Evolutionary conservation across 768 basidiomycete genomes (phyloP).

Genomic region (Russula brevipes): DNA sequence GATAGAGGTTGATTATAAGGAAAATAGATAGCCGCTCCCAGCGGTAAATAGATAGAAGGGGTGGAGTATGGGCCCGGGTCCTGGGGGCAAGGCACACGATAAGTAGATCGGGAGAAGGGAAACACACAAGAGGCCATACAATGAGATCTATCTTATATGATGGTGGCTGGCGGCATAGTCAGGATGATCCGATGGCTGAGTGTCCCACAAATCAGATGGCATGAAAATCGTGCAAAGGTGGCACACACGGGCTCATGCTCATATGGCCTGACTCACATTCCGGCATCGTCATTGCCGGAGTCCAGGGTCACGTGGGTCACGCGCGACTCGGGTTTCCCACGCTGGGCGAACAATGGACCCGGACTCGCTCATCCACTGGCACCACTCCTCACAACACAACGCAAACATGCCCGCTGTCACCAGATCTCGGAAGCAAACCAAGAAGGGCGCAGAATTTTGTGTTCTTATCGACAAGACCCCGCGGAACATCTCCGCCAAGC

Average conservation of each 20-base stretch:
- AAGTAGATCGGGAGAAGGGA: not conserved
- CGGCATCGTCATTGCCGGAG: not conserved
- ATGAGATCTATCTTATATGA: constrained; percentile 4
- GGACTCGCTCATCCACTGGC: too few relatives aligned
- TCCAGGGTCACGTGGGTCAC: constrained; percentile 4
- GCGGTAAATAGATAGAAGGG: constrained; percentile 10
- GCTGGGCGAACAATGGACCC: not conserved
- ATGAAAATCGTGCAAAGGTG: constrained; percentile 2
- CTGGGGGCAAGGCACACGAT: constrained; percentile 12
- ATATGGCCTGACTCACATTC: not conserved
- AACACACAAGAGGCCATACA: not conserved
- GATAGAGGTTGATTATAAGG: constrained; percentile 12
- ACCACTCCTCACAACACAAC: not conserved
- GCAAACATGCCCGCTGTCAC: constrained; percentile 12
- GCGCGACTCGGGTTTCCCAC: constrained; percentile 2
- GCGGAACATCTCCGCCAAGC: constrained; percentile 7
- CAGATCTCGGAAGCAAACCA: not conserved
- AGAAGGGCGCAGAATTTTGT: constrained; percentile 13
- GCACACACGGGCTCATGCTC: not conserved
- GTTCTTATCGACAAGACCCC: constrained; percentile 25
- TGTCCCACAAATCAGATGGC: not conserved
- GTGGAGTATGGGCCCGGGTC: constrained; percentile 2
- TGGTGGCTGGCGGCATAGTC: constrained; percentile 5
- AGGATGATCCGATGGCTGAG: constrained; percentile 13
- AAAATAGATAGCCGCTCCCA: not conserved